Evolutionary conservation across 2,329 filamentous ascomycete genomes (phyloP).

Genomic region (Westerdykella aurantiaca): DNA sequence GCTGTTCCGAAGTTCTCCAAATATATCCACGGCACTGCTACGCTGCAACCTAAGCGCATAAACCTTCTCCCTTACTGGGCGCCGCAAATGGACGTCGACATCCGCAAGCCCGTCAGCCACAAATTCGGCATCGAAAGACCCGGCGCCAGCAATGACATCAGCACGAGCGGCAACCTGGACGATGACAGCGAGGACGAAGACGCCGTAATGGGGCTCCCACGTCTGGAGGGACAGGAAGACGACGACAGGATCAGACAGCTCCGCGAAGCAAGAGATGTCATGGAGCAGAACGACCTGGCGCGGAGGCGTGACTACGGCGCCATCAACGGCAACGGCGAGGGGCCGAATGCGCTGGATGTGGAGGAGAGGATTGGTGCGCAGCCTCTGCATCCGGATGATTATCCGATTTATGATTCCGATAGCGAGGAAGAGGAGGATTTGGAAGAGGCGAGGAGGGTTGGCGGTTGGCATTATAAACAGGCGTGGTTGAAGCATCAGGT

Average conservation of each 20-base stretch:
- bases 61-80: slow-evolving; percentile 93
- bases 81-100: slow-evolving; percentile 97
- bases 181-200: slow-evolving; percentile 64
- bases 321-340: slow-evolving; percentile 27
- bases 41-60: slow-evolving; percentile 79
- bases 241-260: slow-evolving; percentile 45
- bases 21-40: slow-evolving; percentile 93
- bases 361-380: slow-evolving; percentile 74
- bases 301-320: slow-evolving; percentile 46
- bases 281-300: slow-evolving; percentile 47
- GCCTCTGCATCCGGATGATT: slow-evolving; percentile 61
- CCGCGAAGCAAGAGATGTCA: slow-evolving; percentile 46
- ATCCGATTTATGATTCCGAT: slow-evolving; percentile 85
- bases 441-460: slow-evolving; percentile 69
- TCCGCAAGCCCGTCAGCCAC: slow-evolving; percentile 83
- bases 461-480: slow-evolving; percentile 69
- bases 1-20: slow-evolving; percentile 99
- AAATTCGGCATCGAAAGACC: slow-evolving; percentile 86
- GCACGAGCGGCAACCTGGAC: slow-evolving; percentile 70
- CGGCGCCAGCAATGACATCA: slow-evolving; percentile 65
- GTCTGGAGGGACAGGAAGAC: slow-evolving; percentile 31
- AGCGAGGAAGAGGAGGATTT: slow-evolving; percentile 73
- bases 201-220: slow-evolving; percentile 26
- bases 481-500: slow-evolving; percentile 49
- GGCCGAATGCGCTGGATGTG: slow-evolving; percentile 56